Percentiles rank a stretch among this genome's conserved stretches.
Evolutionary conservation across 208 protist species (phyloP).

Genomic region (Plasmodiophora brassicae): DNA sequence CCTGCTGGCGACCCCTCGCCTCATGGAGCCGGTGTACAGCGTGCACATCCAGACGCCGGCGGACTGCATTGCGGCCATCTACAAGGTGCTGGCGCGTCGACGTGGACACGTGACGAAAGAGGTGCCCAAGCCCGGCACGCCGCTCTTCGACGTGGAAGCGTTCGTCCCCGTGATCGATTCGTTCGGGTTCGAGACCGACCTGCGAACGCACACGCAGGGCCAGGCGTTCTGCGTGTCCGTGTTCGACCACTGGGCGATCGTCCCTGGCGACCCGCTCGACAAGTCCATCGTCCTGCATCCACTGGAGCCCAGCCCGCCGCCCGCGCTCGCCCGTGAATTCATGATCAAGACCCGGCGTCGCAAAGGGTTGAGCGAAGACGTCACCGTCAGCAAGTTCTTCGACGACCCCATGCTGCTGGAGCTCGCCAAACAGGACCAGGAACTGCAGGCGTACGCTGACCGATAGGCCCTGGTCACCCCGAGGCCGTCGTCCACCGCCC

Average conservation of each 20-base stretch:
- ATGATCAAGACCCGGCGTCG: conserved; percentile 84
- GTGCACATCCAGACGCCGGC: conserved; percentile 83
- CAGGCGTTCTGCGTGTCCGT: conserved; percentile 76
- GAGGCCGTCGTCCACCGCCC: too few relatives aligned
- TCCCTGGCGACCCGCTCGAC: conserved; percentile 97
- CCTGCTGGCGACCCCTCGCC: conserved; percentile 83
- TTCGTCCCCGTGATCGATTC: conserved; percentile 94
- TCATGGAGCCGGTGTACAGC: conserved; percentile 95
- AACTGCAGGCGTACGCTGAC: conserved; percentile 46
- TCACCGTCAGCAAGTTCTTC: conserved; percentile 77
- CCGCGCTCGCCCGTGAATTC: conserved; percentile 95
- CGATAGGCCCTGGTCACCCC: too few relatives aligned
- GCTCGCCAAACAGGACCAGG: conserved; percentile 57
- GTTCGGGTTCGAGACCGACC: conserved; percentile 98
- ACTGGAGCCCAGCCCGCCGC: conserved; percentile 82
- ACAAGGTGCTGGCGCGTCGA: conserved; percentile 62
- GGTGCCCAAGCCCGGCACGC: conserved; percentile 87
- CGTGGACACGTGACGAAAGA: conserved; percentile 81
- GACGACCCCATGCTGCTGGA: conserved; percentile 69
- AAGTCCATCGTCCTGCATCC: conserved; percentile 81
- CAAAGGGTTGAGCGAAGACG: conserved; percentile 78
- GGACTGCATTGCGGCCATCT: conserved; percentile 67
- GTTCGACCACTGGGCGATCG: conserved; percentile 92
- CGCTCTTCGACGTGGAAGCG: conserved; percentile 79
- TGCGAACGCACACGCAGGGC: conserved; percentile 80